Percentiles rank a stretch among this genome's conserved stretches.
These are phyloP conservation scores for Medicago lupulina DNA, from an alignment of 306 rosid genomes.

Conservation along the genomic window DNA sequence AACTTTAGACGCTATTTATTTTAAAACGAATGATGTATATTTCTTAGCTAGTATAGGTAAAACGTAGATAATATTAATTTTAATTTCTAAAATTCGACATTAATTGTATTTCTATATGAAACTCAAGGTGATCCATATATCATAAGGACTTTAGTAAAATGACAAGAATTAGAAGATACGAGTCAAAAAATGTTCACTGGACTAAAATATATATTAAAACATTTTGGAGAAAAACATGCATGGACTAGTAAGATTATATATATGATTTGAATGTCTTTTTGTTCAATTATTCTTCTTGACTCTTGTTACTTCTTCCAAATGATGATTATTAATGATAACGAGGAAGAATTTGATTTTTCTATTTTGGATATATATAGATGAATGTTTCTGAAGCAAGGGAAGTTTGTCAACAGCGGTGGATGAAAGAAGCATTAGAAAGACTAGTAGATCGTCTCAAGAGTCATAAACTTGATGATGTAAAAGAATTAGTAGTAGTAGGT, in stretches of 20 bases:
- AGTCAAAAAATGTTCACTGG: not conserved
- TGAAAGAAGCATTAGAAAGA: conserved; percentile 85
- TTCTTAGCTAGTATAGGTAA: no score
- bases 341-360: not conserved
- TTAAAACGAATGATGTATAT: no score
- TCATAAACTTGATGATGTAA: conserved; percentile 37
- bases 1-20: no score
- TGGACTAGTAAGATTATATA: not conserved
- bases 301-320: not conserved
- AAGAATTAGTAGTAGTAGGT: conserved; percentile 27
- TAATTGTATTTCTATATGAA: no score
- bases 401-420: conserved; percentile 89
- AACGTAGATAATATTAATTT: no score
- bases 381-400: conserved; percentile 71
- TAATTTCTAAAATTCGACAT: no score
- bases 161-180: no score
- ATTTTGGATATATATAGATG: conserved; percentile 57
- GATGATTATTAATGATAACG: not conserved
- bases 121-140: not conserved
- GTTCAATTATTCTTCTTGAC: not conserved
- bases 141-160: not conserved
- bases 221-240: not conserved
- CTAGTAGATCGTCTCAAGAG: conserved; percentile 64
- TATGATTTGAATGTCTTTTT: not conserved
- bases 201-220: not conserved